Evolutionary conservation across 441 rosid genomes (phyloP).

Genomic region (Flueggea neowawraea): DNA sequence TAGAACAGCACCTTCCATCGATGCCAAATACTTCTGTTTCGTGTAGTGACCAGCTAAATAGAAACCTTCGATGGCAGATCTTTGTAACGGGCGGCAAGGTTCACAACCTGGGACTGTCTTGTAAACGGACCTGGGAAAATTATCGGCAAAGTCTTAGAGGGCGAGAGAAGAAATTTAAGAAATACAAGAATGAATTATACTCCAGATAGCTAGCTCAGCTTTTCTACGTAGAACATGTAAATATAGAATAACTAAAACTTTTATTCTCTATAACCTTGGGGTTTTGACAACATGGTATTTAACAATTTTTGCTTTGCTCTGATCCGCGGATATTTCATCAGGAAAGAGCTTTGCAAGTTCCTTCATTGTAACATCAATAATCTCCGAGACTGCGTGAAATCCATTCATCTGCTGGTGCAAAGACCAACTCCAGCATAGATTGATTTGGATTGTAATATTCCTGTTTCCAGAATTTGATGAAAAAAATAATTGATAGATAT

Average conservation of each 20-base stretch:
- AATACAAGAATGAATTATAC: too few species aligned
- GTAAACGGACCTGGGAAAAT: conserved; percentile 75
- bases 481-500: background rate
- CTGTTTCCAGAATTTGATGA: conserved; percentile 24
- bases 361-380: conserved; percentile 89
- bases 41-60: conserved; percentile 94
- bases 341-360: conserved; percentile 95
- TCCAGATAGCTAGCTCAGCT: background rate
- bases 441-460: conserved; percentile 86
- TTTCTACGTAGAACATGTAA: background rate
- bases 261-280: conserved; percentile 55
- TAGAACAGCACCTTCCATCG: conserved; percentile 98
- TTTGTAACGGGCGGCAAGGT: conserved; percentile 89
- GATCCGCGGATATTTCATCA: conserved; percentile 82
- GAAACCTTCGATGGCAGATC: conserved; percentile 85
- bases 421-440: conserved; percentile 94
- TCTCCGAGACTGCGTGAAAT: conserved; percentile 67
- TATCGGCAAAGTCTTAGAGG: conserved; percentile 7
- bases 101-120: conserved; percentile 86
- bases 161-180: background rate
- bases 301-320: conserved; percentile 82
- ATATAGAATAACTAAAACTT: too few species aligned
- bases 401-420: conserved; percentile 98
- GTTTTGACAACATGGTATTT: conserved; percentile 93
- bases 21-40: conserved; percentile 93